Conservation (phyloP, 2,329 filamentous ascomycete genomes). For the Hirsutella minnesotensis region DNA sequence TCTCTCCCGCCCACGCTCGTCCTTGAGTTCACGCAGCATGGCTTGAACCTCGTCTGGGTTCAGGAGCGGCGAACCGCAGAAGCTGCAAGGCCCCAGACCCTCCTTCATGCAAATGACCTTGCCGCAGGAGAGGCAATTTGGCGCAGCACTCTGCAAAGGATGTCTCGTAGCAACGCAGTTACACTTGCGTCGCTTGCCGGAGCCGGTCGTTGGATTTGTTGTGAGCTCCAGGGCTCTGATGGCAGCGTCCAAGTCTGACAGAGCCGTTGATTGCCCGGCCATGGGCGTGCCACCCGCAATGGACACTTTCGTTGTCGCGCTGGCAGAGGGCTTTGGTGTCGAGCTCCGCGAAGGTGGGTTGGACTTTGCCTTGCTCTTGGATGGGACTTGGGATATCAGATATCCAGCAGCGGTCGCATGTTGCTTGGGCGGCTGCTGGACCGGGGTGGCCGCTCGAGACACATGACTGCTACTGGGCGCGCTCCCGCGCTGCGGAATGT, state of each 20-base stretch:
- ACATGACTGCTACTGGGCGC: conserved; percentile 24
- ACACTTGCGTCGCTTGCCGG: conserved; percentile 52
- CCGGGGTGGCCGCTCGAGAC: conserved; percentile 23
- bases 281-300: conserved; percentile 70
- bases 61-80: conserved; percentile 67
- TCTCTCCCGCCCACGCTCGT: conserved; percentile 77
- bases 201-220: conserved; percentile 64
- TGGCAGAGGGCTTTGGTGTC: conserved; percentile 38
- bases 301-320: conserved; percentile 51
- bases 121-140: conserved; percentile 85
- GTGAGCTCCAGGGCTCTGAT: conserved; percentile 85
- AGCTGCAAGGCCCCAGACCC: conserved; percentile 87
- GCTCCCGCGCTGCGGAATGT: conserved; percentile 45
- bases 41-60: conserved; percentile 62
- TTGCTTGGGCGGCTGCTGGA: conserved; percentile 38
- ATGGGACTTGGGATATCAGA: conserved; percentile 64
- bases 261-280: conserved; percentile 65
- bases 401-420: conserved; percentile 55
- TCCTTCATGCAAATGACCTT: conserved; percentile 95
- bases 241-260: conserved; percentile 63
- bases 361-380: conserved; percentile 43
- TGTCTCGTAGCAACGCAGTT: conserved; percentile 83
- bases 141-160: conserved; percentile 78
- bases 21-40: conserved; percentile 74
- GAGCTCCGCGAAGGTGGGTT: conserved; percentile 39